Evolutionary conservation across 192 early-diverging fungal genomes (phyloP).

Genomic region (Coemansia sp.): DNA sequence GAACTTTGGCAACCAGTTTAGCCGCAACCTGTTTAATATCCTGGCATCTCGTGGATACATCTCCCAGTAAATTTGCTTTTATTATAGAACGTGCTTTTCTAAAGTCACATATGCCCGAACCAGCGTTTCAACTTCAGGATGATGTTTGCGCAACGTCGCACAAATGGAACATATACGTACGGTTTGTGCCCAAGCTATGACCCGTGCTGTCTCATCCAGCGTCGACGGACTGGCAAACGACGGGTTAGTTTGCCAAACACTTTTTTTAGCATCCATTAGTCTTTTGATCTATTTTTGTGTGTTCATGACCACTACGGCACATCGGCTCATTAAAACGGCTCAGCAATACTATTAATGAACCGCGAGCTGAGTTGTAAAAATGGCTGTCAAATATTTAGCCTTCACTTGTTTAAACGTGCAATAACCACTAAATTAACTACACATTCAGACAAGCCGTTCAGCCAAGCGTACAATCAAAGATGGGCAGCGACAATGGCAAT

Average conservation of each 20-base stretch:
- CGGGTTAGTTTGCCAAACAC: conserved; percentile 72
- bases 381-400: no score
- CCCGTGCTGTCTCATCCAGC: conserved; percentile 60
- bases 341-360: no score
- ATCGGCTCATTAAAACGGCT: no score
- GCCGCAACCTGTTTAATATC: conserved; percentile 49
- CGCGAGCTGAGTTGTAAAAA: no score
- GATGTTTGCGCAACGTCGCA: conserved; percentile 60
- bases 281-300: neutral
- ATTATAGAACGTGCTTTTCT: neutral
- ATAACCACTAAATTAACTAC: no score
- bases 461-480: conserved; percentile 7
- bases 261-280: conserved; percentile 46
- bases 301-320: no score
- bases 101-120: conserved; percentile 21
- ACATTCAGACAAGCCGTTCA: no score
- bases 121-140: conserved; percentile 56
- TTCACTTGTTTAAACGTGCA: no score
- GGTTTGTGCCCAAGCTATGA: conserved; percentile 72
- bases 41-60: conserved; percentile 41
- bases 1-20: conserved; percentile 34
- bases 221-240: conserved; percentile 72
- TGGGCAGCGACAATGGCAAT: conserved; percentile 61
- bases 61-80: conserved; percentile 5
- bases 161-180: conserved; percentile 67